phyloP scores from a whole-genome alignment of 768 basidiomycete genomes.

The Russula sp. region DNA sequence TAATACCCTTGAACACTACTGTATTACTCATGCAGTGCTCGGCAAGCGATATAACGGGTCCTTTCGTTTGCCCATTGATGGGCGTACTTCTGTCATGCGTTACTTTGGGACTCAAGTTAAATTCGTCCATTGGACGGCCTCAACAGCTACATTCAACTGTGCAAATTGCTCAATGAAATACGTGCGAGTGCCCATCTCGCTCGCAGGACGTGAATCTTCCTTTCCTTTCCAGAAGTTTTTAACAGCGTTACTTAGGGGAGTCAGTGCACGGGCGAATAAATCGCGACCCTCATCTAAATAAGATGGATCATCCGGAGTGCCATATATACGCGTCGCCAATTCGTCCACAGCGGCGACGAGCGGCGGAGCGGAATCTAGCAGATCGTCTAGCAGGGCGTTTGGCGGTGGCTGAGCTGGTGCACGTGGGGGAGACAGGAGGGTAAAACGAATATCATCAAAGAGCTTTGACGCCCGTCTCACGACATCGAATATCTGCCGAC shows the following conservation, averaged over 20 bases:
- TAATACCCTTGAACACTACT: neutral
- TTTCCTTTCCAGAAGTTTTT: slow-evolving; percentile 24
- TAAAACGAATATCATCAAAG: slow-evolving; percentile 8
- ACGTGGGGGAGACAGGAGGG: slow-evolving; percentile 10
- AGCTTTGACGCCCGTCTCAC: slow-evolving; percentile 14
- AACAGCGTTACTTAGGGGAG: slow-evolving; percentile 15
- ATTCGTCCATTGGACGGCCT: slow-evolving; percentile 15
- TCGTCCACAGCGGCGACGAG: slow-evolving; percentile 26
- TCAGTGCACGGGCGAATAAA: slow-evolving; percentile 23
- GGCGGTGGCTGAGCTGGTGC: neutral
- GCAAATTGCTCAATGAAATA: slow-evolving; percentile 21
- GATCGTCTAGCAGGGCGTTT: slow-evolving; percentile 20
- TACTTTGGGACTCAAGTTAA: slow-evolving; percentile 1
- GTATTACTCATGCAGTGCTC: slow-evolving; percentile 3
- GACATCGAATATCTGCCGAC: slow-evolving; percentile 17
- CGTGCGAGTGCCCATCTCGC: slow-evolving; percentile 14
- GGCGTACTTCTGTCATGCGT: neutral
- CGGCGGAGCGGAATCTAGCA: slow-evolving; percentile 23
- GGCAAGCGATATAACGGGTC: neutral
- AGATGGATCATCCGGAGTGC: slow-evolving; percentile 2
- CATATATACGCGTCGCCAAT: slow-evolving; percentile 23
- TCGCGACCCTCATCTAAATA: slow-evolving; percentile 14
- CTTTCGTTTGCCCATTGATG: neutral
- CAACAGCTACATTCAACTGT: slow-evolving; percentile 20
- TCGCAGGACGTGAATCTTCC: slow-evolving; percentile 10